Percentiles rank a stretch among this genome's conserved stretches.
phyloP scores from a whole-genome alignment of 495 filamentous ascomycete species.

The Cairneyella variabilis region DNA sequence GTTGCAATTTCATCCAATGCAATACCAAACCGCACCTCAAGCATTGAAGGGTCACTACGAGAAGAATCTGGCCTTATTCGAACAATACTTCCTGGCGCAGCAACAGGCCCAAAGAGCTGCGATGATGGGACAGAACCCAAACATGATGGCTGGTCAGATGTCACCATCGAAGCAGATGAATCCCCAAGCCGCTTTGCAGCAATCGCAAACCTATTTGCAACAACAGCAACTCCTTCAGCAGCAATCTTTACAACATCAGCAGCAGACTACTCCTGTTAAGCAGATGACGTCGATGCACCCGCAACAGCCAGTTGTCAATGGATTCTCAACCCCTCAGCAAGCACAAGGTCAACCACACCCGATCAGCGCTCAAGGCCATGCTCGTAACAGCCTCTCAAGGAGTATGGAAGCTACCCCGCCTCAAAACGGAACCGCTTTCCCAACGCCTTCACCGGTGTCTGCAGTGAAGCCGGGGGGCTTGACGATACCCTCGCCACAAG shows the following conservation, averaged over 20 bases:
- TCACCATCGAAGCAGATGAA: constrained; percentile 44
- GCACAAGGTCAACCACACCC: constrained; percentile 28
- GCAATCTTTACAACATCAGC: constrained; percentile 34
- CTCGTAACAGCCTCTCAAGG: constrained; percentile 24
- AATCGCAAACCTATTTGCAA: constrained; percentile 33
- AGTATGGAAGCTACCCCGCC: constrained; percentile 22
- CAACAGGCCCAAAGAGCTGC: constrained; percentile 50
- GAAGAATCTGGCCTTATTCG: constrained; percentile 67
- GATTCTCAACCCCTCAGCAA: constrained; percentile 44
- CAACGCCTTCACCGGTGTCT: constrained; percentile 23
- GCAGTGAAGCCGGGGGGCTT: constrained; percentile 14
- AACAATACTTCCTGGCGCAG: constrained; percentile 61
- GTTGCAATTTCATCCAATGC: constrained; percentile 62
- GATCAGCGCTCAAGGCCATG: constrained; percentile 20
- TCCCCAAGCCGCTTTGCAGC: constrained; percentile 38
- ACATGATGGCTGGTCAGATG: constrained; percentile 28
- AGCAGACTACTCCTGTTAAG: constrained; percentile 44
- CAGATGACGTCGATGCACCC: constrained; percentile 40
- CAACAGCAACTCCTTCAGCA: constrained; percentile 37
- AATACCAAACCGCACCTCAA: constrained; percentile 58
- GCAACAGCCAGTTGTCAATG: constrained; percentile 45
- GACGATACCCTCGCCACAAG: constrained; percentile 20
- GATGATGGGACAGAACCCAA: constrained; percentile 50
- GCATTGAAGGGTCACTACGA: constrained; percentile 73
- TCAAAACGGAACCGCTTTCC: constrained; percentile 23